These are phyloP conservation scores for Geotrichum reessii DNA, from an alignment of 1,139 yeast genomes.

Conservation along the genomic window DNA sequence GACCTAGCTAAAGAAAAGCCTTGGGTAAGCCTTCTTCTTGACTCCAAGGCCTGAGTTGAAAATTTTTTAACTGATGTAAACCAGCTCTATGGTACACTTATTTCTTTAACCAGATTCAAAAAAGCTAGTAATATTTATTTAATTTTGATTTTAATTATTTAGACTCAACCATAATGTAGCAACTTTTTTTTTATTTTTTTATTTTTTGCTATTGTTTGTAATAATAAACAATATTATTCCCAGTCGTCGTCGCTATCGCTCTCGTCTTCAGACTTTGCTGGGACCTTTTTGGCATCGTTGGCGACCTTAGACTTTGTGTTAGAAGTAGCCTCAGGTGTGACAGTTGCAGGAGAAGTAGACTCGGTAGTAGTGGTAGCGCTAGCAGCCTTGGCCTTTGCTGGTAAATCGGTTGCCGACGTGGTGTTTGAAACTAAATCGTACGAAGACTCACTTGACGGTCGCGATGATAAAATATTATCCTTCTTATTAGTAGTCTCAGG, in stretches of 20 bases:
- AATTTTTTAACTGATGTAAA: too few species aligned
- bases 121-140: background rate
- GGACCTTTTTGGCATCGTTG: background rate
- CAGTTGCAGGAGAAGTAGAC: background rate
- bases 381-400: conserved; percentile 18
- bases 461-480: conserved; percentile 30
- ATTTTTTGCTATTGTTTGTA: background rate
- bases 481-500: conserved; percentile 59
- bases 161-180: too few species aligned
- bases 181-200: background rate
- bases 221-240: conserved; percentile 3
- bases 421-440: conserved; percentile 40
- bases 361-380: conserved; percentile 16
- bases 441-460: conserved; percentile 40
- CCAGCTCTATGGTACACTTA: background rate
- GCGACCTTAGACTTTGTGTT: background rate
- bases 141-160: background rate
- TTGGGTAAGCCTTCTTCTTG: conserved; percentile 28
- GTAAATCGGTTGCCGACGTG: conserved; percentile 35
- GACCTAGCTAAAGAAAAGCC: conserved; percentile 19
- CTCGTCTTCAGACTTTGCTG: background rate
- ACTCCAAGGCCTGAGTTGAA: background rate
- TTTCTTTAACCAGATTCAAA: background rate
- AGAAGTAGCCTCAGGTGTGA: background rate
- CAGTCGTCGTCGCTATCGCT: conserved; percentile 18